phyloP scores from a whole-genome alignment of 1,284 basidiomycete species.

The Ceratobasidium sp. region DNA sequence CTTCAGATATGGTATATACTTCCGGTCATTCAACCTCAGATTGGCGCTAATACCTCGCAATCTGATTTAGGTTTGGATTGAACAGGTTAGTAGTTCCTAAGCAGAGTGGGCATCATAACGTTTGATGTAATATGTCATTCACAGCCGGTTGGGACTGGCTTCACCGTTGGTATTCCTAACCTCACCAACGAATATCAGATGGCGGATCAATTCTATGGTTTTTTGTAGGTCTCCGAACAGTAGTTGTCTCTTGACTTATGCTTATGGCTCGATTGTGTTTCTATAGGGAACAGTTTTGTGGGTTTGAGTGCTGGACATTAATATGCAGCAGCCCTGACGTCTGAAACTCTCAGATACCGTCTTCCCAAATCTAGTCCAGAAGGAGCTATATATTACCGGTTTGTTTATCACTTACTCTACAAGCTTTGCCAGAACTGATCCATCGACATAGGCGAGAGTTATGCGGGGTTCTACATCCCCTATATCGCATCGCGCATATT shows the following conservation, averaged over 20 bases:
- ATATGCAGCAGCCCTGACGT: background rate
- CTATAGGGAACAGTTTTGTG: slow-evolving; percentile 18
- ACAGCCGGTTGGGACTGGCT: slow-evolving; percentile 59
- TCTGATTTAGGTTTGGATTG: slow-evolving; percentile 40
- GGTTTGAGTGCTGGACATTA: background rate
- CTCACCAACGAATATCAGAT: slow-evolving; percentile 56
- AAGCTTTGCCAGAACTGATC: slow-evolving; percentile 48
- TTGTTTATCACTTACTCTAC: slow-evolving; percentile 54
- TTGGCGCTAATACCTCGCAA: background rate
- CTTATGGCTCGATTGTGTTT: background rate
- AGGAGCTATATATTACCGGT: slow-evolving; percentile 54
- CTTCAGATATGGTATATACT: slow-evolving; percentile 53
- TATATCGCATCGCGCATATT: slow-evolving; percentile 57
- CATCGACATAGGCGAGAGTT: slow-evolving; percentile 12
- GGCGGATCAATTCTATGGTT: slow-evolving; percentile 55
- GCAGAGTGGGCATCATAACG: background rate
- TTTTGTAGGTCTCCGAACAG: slow-evolving; percentile 45
- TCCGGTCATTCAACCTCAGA: too few relatives aligned
- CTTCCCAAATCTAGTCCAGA: slow-evolving; percentile 48
- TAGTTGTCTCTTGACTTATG: background rate
- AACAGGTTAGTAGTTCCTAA: slow-evolving; percentile 28
- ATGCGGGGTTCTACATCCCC: slow-evolving; percentile 55
- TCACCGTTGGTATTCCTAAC: slow-evolving; percentile 55
- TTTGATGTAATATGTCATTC: slow-evolving; percentile 37
- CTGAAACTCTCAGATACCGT: slow-evolving; percentile 12